Evolutionary conservation across 495 filamentous ascomycete species (phyloP).

Genomic region (Rhypophila decipiens): DNA sequence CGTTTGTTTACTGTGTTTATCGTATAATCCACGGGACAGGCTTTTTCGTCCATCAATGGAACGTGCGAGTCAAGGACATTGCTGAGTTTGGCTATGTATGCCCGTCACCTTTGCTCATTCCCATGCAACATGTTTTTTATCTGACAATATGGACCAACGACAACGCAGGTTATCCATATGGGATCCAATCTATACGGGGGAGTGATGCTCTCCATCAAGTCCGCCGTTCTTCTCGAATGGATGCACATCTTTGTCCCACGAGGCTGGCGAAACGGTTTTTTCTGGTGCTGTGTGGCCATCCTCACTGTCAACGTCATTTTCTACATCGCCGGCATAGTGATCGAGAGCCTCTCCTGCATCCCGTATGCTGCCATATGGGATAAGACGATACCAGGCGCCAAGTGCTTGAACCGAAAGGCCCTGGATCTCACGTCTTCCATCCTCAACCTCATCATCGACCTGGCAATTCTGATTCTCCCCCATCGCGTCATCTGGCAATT

Average conservation of each 20-base stretch:
- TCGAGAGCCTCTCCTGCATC: slow-evolving; percentile 36
- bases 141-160: neutral
- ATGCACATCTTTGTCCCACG: slow-evolving; percentile 23
- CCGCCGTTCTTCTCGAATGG: slow-evolving; percentile 33
- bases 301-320: slow-evolving; percentile 34
- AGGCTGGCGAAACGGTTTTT: slow-evolving; percentile 11
- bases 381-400: slow-evolving; percentile 9
- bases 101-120: neutral
- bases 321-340: slow-evolving; percentile 33
- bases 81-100: neutral
- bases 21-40: slow-evolving; percentile 13
- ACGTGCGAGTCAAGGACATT: slow-evolving; percentile 9
- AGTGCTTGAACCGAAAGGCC: slow-evolving; percentile 22
- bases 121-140: too few species aligned
- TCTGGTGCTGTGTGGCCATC: slow-evolving; percentile 22
- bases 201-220: slow-evolving; percentile 23
- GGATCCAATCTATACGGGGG: slow-evolving; percentile 16
- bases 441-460: slow-evolving; percentile 28
- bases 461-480: slow-evolving; percentile 31
- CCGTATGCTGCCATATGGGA: slow-evolving; percentile 32
- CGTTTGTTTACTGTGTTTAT: slow-evolving; percentile 14
- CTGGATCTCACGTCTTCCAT: slow-evolving; percentile 17
- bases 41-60: slow-evolving; percentile 27
- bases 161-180: slow-evolving; percentile 14
- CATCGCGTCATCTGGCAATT: slow-evolving; percentile 32